Base-by-base conservation (phyloP, 2,329 filamentous ascomycete species). In the Parastagonospora avenae region DNA sequence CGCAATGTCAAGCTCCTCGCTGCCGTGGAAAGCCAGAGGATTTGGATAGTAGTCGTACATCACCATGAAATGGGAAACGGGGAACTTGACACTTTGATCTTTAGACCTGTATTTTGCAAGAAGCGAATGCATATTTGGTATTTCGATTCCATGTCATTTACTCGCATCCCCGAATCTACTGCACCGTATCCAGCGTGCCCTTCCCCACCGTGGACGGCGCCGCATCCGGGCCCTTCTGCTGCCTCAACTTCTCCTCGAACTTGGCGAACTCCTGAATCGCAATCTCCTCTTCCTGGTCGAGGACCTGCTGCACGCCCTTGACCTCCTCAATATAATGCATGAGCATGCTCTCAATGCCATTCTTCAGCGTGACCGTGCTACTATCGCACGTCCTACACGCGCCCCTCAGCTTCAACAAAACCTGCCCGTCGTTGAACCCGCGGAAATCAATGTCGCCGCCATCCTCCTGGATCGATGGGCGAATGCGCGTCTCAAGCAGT, bases 261-360 rank as follows among this genome's bases (percentile, higher is more conserved):
- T 90, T 94, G 59, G 89, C 90, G 77, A 99, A 97, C 70, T 97
- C 93, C 63, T 87, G 77, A 66, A 93, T 76, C 0, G 92, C 86
- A 59, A 97, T 84, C 74, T 96, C 91, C 72, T 97, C 94, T 76
- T 97, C 94, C 64, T 91, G 84, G 64, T 97, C 93, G 66, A 96
- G 75, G 2, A 97, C 88, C 74, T 97, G 93, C 57, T 91, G 85
- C 36, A 99, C 93, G 2, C 89, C 91, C 74, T 96, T 88, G 33
- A 97, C 94, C 74, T 97, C 94, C 73, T 97, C 92, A 59, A 97
- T 96, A 85, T 96, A 76, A 62, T 73, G 68, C 91, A 96, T 97
- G 72, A 97, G 75, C 94, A 99, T 97, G 60, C 90, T 91, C 81
- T 99, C 94, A 63, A 99, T 99, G 6, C 94, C 94, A 72, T 95